Conservation (phyloP, 2,329 filamentous ascomycete species). For the Fusarium compactum region DNA sequence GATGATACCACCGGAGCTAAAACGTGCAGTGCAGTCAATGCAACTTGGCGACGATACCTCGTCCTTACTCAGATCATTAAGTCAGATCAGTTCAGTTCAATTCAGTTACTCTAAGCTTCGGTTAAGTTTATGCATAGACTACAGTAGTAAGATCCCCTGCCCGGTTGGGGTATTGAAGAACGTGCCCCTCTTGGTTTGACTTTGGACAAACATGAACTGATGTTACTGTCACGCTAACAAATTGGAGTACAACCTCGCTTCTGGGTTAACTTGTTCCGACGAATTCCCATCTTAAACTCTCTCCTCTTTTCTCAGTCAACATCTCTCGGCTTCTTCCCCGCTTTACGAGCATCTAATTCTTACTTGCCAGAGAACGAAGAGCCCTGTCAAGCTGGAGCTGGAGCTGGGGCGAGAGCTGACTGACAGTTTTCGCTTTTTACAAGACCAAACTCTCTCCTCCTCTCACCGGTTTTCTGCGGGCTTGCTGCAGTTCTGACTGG, state of each 20-base stretch:
- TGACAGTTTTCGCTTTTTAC: constrained; percentile 1
- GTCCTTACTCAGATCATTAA: constrained; percentile 42
- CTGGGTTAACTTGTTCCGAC: not conserved
- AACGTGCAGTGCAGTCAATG: not conserved
- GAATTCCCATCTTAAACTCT: constrained; percentile 7
- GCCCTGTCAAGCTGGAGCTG: constrained; percentile 40
- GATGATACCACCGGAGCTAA: not conserved
- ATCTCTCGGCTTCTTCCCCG: constrained; percentile 6
- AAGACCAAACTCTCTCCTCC: constrained; percentile 2
- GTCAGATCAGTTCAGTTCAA: constrained; percentile 43
- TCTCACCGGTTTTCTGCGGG: constrained; percentile 19
- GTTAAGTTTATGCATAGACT: not conserved
- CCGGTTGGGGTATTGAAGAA: not conserved
- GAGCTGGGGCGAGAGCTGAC: not conserved
- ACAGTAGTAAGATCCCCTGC: not conserved
- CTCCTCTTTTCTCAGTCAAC: constrained; percentile 24
- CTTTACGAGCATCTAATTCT: constrained; percentile 1
- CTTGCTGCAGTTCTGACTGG: constrained; percentile 20
- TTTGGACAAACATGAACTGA: constrained; percentile 36
- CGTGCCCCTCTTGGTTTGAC: constrained; percentile 11
- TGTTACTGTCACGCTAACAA: constrained; percentile 13
- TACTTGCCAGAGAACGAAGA: not conserved
- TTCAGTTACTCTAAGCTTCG: not conserved
- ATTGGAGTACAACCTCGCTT: constrained; percentile 22
- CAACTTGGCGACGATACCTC: constrained; percentile 22